Conservation (phyloP, 306 rosid genomes). For the Cicer chorassanicum region DNA sequence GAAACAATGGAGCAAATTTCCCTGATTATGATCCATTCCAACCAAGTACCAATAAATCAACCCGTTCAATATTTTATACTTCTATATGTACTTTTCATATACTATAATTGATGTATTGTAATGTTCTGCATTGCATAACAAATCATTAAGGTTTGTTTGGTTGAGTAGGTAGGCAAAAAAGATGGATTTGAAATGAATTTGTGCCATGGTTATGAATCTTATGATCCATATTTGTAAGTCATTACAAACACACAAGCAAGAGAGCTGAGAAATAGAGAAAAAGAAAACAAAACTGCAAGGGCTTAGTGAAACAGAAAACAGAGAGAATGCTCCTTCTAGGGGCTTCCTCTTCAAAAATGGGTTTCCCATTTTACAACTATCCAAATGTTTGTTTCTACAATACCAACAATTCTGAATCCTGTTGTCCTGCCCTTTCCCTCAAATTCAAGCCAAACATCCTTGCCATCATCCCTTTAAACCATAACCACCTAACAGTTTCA, state of each 20-base stretch:
- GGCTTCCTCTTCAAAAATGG: neutral
- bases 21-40: conserved; percentile 28
- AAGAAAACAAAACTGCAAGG: neutral
- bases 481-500: conserved; percentile 18
- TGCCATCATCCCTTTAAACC: neutral
- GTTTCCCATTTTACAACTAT: neutral
- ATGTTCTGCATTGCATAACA: conserved; percentile 18
- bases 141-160: conserved; percentile 14
- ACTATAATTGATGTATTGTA: conserved; percentile 13
- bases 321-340: neutral
- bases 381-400: neutral
- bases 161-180: conserved; percentile 10
- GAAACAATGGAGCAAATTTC: neutral
- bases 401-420: conserved; percentile 1
- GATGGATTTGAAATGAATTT: conserved; percentile 18
- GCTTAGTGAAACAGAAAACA: neutral
- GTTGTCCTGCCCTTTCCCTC: neutral
- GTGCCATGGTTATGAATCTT: neutral
- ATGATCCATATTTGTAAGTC: conserved; percentile 8
- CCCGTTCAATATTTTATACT: conserved; percentile 11
- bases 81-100: conserved; percentile 25
- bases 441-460: neutral
- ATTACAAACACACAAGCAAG: conserved; percentile 13
- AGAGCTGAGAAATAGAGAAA: conserved; percentile 6
- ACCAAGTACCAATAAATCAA: conserved; percentile 19